These are phyloP conservation scores for Pseudogymnoascus sp. DNA, from an alignment of 2,329 filamentous ascomycete genomes.

Conservation along the genomic window DNA sequence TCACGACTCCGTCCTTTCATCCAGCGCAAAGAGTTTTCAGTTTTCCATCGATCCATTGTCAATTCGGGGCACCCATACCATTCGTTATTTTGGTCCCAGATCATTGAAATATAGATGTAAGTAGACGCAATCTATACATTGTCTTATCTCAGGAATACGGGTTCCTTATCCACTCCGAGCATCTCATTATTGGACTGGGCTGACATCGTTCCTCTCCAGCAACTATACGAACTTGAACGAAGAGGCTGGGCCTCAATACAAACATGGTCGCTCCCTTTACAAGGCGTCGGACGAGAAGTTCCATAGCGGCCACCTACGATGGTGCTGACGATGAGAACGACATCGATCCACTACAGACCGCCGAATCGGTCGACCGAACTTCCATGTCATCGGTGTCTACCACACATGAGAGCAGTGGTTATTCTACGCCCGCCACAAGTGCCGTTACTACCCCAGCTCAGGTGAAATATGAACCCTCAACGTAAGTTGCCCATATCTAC, in stretches of 20 bases:
- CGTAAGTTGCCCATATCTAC: conserved; percentile 19
- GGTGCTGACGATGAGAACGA: conserved; percentile 15
- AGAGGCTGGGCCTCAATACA: neutral
- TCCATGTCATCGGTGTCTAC: conserved; percentile 34
- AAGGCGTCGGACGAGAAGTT: conserved; percentile 3
- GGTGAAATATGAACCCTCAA: conserved; percentile 21
- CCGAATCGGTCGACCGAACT: conserved; percentile 22
- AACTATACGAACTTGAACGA: neutral
- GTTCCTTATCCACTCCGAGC: neutral
- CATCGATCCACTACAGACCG: conserved; percentile 10
- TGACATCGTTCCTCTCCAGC: neutral
- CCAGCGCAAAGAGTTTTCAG: neutral
- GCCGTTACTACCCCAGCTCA: conserved; percentile 44
- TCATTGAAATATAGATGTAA: neutral
- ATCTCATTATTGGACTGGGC: neutral
- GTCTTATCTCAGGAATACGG: neutral
- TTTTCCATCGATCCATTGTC: neutral
- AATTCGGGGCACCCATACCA: neutral
- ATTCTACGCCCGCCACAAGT: conserved; percentile 57
- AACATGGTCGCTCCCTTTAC: neutral
- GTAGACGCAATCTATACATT: neutral
- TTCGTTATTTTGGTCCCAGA: neutral
- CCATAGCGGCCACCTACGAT: conserved; percentile 5
- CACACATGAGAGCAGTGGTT: conserved; percentile 35
- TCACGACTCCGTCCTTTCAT: neutral